Base-by-base conservation (phyloP, 1,139 yeast genomes). In the Pichia norvegensis region DNA sequence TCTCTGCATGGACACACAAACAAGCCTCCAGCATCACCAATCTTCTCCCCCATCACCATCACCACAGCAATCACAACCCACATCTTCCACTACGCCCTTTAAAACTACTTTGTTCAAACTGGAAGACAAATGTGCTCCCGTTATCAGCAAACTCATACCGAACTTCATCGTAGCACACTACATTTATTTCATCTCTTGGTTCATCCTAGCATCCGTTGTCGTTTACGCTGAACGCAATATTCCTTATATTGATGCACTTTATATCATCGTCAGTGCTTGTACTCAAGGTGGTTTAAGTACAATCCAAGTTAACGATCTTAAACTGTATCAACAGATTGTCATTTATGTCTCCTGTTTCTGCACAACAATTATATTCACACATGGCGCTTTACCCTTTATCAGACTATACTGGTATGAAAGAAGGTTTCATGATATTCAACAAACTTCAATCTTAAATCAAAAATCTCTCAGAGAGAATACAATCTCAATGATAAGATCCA, bases 251-350 rank as follows among this genome's bases (percentile, higher is more conserved):
- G 29, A 25, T 25, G 29, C 29, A 11, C 29, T 25, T 8, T 25
- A 11, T 11, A 25, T 86, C 47, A 74, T 88, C 0, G 67, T 81
- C 7, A 92, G 95, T 5, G 79, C 92, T 0, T 68, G 83, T 4
- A 87, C 98, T 1, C 97, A 90, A 60, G 95, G 96, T 1, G 99
- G 99, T 0, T 68, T 94, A 48, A 87, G 86, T 59, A 81, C 97
- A 0, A 70, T 85, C 20, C 78, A 87, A 58, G 55, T 82, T 35
- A 85, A 85, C 58, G 63, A 67, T 0, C 55, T 86, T 49, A 65
- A 70, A 1, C 63, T 85, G 41, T 90, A 82, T 66, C 97, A 92
- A 63, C 97, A 90, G 61, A 74, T 88, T 20, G 66, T 74, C 16
- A 62, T 85, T 4, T 85, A 81, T 57, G 54, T 81, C 9, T 50